Base-by-base conservation (phyloP, 805 yeast genomes). In the Zygosaccharomyces bailii region DNA sequence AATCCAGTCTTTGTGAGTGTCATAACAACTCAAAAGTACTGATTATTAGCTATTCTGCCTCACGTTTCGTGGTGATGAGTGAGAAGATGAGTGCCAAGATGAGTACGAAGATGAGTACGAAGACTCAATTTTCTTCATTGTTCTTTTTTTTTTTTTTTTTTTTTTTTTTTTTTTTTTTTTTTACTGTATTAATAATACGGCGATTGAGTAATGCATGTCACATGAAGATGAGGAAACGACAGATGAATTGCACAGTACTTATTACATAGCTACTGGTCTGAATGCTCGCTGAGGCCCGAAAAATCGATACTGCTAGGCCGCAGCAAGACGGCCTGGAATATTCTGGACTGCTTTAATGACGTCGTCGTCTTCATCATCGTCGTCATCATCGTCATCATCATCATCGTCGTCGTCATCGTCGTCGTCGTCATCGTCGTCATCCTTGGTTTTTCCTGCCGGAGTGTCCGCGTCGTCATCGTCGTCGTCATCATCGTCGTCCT, bases 371-470 rank as follows among this genome's bases (percentile, higher is more conserved):
- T 65, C 72, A 1, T 66, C 68, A 10, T 70, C 71, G 4, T 67
- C 71, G 2, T 66, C 73, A 4, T 63, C 68, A 0, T 66, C 68
- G 5, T 61, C 67, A 3, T 74, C 76, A 18, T 71, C 76, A n/a
- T 71, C 76, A 16, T 74, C 78, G 4, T 74, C 76, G 55, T 69
- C 70, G 4, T 68, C 72, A 5, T 71, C 74, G 3, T 66, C 68
- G 29, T 66, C 70, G 16, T 66, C 69, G 1, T 65, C 77, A 3
- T 74, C 78, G 5, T 72, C 77, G 4, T 73, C 76, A 21, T 72
- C 78, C 25, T 57, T 65, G 14, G 55, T 64, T 16, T 54, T 60
- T 25, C 52, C 55, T 30, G 50, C 56, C 16, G 50, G 54, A n/a
- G 58, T 61, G 13, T 55, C 66, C 7, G 55, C 63, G 3, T 62